Evolutionary conservation across 2,329 filamentous ascomycete species (phyloP), one percentile per base, ranked within the genome.

Genomic region (Talaromyces sp.): DNA sequence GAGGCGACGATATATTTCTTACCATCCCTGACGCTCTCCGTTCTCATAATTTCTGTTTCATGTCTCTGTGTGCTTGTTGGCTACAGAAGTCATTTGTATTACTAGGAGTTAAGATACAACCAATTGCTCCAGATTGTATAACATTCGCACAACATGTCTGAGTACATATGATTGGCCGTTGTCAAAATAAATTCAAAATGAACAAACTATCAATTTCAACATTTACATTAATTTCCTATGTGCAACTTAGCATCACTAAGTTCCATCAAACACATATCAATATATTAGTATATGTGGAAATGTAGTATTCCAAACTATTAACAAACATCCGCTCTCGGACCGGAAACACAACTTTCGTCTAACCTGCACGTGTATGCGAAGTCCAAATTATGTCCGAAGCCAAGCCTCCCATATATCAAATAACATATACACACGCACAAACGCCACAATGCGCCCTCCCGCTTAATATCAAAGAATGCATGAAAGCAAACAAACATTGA

Each of bases 401-500:
- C 8, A n/a, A 53, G 27, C 22, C 27, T 30, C 15, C 49, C 49
- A 53, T n/a, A 53, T 52, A 17, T 28, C 4, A 30, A 2, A 51
- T 53, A 53, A 39, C 47, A 57, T 6, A 27, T 28, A 42, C 30
- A 30, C 36, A 58, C 22, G 42, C 56, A 51, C 49, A 53, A 53
- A 58, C 56, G 56, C 56, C 56, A 32, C 42, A 9, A 58, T 52
- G 42, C 56, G n/a, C 56, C 56, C n/a, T 15, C 56, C 32, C 56
- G 56, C 56, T 58, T 36, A 58, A 49, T 33, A 58, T 49, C 36
- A 47, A 44, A 9, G 17, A 51, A 47, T 51, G 25, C 56, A 32
- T n/a, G 7, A 47, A 30, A 30, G 13, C 1, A 30, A 53, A 22
- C 22, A 53, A 53, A 1, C 36, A 39, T 39, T 39, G 36, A 39